Conservation (phyloP, 306 rosid genomes). For the Dalbergia oliveri region DNA sequence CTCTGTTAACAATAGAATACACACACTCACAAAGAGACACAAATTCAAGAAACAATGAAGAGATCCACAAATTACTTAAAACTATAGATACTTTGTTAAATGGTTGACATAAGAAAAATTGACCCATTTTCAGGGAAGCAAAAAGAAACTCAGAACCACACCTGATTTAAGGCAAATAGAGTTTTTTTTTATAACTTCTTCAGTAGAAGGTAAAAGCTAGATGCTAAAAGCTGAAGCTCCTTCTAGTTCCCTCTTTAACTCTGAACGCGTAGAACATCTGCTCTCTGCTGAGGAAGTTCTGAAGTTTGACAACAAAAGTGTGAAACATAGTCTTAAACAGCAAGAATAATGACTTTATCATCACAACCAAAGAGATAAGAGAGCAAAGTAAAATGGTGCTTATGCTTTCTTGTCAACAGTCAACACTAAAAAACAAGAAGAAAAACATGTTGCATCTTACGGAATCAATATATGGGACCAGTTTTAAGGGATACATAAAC, state of each 20-base stretch:
- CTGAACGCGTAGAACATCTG: background rate
- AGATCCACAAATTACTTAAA: background rate
- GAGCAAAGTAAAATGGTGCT: conserved; percentile 37
- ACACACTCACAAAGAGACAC: background rate
- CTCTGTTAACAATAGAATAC: background rate
- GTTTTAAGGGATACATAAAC: too few relatives aligned
- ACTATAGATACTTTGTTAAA: background rate
- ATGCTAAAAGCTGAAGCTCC: conserved; percentile 24
- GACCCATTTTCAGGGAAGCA: conserved; percentile 12
- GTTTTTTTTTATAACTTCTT: background rate
- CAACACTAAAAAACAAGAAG: too few relatives aligned
- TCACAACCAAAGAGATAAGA: conserved; percentile 31
- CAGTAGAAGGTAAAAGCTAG: background rate
- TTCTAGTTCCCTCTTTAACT: conserved; percentile 4
- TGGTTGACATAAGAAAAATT: background rate
- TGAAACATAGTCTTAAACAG: conserved; percentile 49
- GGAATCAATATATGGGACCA: too few relatives aligned
- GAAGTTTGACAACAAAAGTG: conserved; percentile 7
- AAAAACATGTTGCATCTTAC: too few relatives aligned
- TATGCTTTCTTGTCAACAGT: background rate
- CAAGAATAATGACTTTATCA: conserved; percentile 45
- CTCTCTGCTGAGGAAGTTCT: conserved; percentile 5
- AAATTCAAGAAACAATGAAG: background rate
- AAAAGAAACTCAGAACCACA: conserved; percentile 3
- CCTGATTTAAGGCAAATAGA: conserved; percentile 24